These are phyloP conservation scores for Perkinsus olseni DNA, from an alignment of 169 alveolate species.

Conservation along the genomic window DNA sequence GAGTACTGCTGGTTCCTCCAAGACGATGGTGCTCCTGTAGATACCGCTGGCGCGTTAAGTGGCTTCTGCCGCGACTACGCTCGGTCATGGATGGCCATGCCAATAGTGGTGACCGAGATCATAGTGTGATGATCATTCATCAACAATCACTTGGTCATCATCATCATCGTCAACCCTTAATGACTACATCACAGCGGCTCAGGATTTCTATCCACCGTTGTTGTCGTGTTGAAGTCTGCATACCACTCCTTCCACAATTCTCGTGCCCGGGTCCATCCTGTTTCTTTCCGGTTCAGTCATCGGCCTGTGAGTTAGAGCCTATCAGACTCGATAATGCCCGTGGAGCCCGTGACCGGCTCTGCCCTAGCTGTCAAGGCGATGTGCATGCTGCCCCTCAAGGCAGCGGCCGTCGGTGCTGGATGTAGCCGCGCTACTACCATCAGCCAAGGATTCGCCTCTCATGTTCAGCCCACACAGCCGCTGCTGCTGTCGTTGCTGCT, in stretches of 20 bases:
- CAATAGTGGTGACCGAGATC: background rate
- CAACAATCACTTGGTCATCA: background rate
- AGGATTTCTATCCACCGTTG: too few species aligned
- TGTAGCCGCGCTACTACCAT: background rate
- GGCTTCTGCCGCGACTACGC: background rate
- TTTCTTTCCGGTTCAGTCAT: too few species aligned
- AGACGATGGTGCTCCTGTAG: background rate
- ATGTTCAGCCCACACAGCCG: background rate
- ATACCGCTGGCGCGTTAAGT: background rate
- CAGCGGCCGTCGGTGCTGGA: background rate
- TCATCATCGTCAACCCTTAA: too few species aligned
- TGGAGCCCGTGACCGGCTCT: background rate
- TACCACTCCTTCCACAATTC: too few species aligned
- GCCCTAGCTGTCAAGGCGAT: background rate
- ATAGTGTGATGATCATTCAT: background rate
- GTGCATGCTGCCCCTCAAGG: background rate
- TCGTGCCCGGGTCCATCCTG: too few species aligned
- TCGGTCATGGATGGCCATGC: background rate
- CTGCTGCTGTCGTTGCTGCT: background rate
- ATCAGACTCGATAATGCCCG: background rate
- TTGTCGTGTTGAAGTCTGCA: too few species aligned
- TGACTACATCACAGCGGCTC: too few species aligned
- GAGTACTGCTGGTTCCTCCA: background rate
- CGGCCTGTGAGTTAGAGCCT: background rate
- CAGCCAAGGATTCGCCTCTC: too few species aligned